Base-by-base conservation (phyloP, 2,329 filamentous ascomycete species). In the Zopfia rhizophila region DNA sequence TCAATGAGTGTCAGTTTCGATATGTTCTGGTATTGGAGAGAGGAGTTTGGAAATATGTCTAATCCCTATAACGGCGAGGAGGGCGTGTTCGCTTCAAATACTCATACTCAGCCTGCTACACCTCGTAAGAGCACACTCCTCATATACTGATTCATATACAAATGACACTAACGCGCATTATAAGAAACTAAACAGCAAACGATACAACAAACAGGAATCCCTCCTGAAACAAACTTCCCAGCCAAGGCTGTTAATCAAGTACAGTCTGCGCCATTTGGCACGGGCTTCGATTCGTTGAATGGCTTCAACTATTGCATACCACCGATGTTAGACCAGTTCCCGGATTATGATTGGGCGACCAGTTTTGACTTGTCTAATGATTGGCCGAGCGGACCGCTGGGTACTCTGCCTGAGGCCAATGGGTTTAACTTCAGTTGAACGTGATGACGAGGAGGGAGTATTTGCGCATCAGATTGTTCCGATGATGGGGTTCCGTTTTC, bases 1-100 rank as follows among this genome's bases (percentile, higher is more conserved):
- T 68, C 63, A 36, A 72, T 72, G 68, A 70, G 66, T 38, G 58
- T 72, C 12, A 68, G 60, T 29, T 72, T 70, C 32, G 68, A 72
- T 36, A 70, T 70, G 66, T 70, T 72, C 48, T 72, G 68, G 68
- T 72, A 70, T 33, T 72, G 68, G 68, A 53, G 68, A 38, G 68
- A 69, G 45, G 68, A 70, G 24, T 72, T 70, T 22, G 62, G 65
- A 17, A 63, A 70, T 41, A 68, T 69, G 64, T 50, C 56, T 24
- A 71, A 70, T 35, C 68, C 66, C 2, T 71, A 71, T 40, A 66
- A 63, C 17, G 63, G 60, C 37, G 68, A 71, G n/a, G 14, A 40
- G 25, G 19, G 11, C 10, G 14, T n/a, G 13, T 25, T 55, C 19
- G 38, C 56, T 2, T 55, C 60, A 5, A 61, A 58, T 12, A 55